Conservation (phyloP, 139 green algal species). For the Pedinophyceae sp. region DNA sequence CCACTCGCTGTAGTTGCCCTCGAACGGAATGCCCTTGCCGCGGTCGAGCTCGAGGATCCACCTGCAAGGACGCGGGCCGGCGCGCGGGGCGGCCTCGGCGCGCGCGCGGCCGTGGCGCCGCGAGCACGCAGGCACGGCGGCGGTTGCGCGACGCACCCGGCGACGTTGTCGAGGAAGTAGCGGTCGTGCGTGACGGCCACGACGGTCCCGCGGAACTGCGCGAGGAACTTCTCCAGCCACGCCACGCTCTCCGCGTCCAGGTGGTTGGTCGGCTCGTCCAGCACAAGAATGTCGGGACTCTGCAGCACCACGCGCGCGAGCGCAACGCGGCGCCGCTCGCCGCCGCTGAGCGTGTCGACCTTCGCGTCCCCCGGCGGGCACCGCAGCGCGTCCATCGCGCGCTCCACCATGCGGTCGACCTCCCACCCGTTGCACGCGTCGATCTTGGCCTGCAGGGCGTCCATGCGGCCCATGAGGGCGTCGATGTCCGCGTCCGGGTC, state of each 20-base stretch:
- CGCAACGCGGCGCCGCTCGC: conserved; percentile 69
- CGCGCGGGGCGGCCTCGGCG: too few relatives aligned
- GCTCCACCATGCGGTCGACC: conserved; percentile 50
- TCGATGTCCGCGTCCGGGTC: conserved; percentile 52
- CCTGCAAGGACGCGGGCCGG: too few relatives aligned
- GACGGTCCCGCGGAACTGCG: conserved; percentile 4
- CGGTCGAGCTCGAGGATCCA: conserved; percentile 70
- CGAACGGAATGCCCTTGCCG: conserved; percentile 56
- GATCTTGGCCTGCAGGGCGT: conserved; percentile 41
- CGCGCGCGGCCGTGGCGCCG: too few relatives aligned
- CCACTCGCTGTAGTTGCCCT: conserved; percentile 68
- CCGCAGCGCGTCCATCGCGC: conserved; percentile 56
- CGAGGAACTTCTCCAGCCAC: conserved; percentile 37
- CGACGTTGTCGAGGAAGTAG: conserved; percentile 24
- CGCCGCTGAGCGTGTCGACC: conserved; percentile 41
- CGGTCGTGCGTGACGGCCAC: conserved; percentile 49
- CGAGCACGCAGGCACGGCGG: too few relatives aligned
- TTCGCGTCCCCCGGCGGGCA: conserved; percentile 41
- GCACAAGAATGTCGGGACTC: conserved; percentile 65
- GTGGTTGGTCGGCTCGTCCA: conserved; percentile 39
- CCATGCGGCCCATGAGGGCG: conserved; percentile 48
- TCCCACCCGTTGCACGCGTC: conserved; percentile 68
- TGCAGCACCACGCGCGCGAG: conserved; percentile 64
- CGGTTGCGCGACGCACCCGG: too few relatives aligned
- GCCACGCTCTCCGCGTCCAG: conserved; percentile 45